Evolutionary conservation across 768 basidiomycete genomes (phyloP).

Genomic region (Amanita brunnescens): DNA sequence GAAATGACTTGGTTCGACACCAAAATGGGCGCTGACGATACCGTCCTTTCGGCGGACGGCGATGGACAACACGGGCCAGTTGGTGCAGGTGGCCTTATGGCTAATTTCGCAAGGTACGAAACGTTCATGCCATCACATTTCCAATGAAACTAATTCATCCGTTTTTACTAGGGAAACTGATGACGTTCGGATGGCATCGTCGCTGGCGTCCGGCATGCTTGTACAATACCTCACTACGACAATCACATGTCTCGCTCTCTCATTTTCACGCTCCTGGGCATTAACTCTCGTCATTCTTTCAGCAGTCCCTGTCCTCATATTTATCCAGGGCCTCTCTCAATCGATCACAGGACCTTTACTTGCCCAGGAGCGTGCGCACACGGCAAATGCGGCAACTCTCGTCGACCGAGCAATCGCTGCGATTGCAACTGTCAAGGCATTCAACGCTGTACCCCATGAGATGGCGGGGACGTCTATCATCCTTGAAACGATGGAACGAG

Average conservation of each 20-base stretch:
- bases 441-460: constrained; percentile 60
- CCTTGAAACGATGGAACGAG: constrained; percentile 32
- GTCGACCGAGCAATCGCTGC: constrained; percentile 69
- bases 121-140: neutral
- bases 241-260: constrained; percentile 71
- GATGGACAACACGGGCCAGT: constrained; percentile 38
- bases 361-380: constrained; percentile 52
- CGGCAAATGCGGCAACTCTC: constrained; percentile 66
- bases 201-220: constrained; percentile 68
- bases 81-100: constrained; percentile 89
- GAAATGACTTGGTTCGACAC: constrained; percentile 91
- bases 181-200: constrained; percentile 80
- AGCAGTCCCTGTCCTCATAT: constrained; percentile 72
- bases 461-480: constrained; percentile 37
- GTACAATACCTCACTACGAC: constrained; percentile 78
- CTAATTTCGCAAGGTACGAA: constrained; percentile 75
- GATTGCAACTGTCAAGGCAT: constrained; percentile 88
- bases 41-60: constrained; percentile 26
- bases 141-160: neutral
- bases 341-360: constrained; percentile 59
- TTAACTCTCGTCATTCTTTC: constrained; percentile 91
- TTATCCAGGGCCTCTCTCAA: constrained; percentile 74
- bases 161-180: constrained; percentile 71
- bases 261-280: constrained; percentile 69
- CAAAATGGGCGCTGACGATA: constrained; percentile 54